A percentile compares a stretch with the other conserved stretches of the same genome.
Conservation (phyloP, 352 stramenopile genomes). For the Plasmopara muralis region DNA sequence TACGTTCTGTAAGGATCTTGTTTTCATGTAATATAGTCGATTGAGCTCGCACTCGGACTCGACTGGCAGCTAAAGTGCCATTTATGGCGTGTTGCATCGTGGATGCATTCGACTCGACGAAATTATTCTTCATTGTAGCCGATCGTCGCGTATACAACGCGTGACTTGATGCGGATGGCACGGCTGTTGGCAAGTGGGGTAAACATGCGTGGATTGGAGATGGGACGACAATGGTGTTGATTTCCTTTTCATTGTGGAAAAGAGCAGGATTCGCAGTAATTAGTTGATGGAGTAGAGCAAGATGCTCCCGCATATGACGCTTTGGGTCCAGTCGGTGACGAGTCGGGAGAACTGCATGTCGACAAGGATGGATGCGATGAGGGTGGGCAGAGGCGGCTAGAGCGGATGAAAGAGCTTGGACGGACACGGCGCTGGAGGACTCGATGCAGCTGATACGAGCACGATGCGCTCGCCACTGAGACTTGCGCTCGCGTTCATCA, state of each 20-base stretch:
- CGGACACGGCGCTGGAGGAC: slow-evolving; percentile 19
- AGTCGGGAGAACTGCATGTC: neutral
- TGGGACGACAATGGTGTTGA: slow-evolving; percentile 25
- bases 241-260: neutral
- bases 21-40: slow-evolving; percentile 45
- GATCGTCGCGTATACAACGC: slow-evolving; percentile 38
- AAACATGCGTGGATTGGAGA: slow-evolving; percentile 17
- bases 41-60: slow-evolving; percentile 27
- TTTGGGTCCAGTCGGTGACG: neutral
- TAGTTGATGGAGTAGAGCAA: slow-evolving; percentile 53
- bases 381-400: slow-evolving; percentile 19
- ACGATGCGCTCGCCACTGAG: slow-evolving; percentile 34
- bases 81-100: slow-evolving; percentile 27
- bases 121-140: slow-evolving; percentile 45
- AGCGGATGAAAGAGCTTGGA: slow-evolving; percentile 18
- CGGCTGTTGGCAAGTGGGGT: slow-evolving; percentile 18
- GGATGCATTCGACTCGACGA: slow-evolving; percentile 37
- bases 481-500: slow-evolving; percentile 37
- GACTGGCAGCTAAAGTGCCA: slow-evolving; percentile 19
- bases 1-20: slow-evolving; percentile 39
- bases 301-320: neutral
- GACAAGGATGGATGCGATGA: slow-evolving; percentile 20
- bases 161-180: slow-evolving; percentile 26
- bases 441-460: slow-evolving; percentile 45
- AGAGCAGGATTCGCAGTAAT: slow-evolving; percentile 8